Evolutionary conservation across 225 moss, liverwort and hornwort species (phyloP).

Genomic region (Rhytidiadelphus loreus): DNA sequence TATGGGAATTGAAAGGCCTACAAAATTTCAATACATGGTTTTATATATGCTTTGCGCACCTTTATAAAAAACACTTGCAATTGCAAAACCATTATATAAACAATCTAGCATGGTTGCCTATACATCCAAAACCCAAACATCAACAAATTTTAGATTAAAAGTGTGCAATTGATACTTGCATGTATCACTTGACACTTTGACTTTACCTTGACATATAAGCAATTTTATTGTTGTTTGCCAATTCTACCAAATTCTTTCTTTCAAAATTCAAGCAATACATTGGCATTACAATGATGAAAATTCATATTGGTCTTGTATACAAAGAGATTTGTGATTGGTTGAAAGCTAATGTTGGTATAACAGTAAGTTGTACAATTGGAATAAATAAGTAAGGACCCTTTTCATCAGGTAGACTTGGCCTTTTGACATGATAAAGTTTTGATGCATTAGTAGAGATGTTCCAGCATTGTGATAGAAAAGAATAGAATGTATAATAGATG

Average conservation of each 20-base stretch:
- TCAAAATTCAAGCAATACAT: background rate
- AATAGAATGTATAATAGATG: rapidly evolving
- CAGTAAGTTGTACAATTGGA: background rate
- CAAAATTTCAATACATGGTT: background rate
- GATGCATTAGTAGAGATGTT: background rate
- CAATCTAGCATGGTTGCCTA: rapidly evolving
- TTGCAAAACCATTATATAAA: background rate
- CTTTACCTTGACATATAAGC: rapidly evolving
- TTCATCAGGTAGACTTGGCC: rapidly evolving
- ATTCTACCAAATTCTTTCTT: background rate
- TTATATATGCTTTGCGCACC: rapidly evolving
- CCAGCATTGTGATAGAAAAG: background rate
- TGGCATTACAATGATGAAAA: background rate
- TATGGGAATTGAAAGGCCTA: background rate
- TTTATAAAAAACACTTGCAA: background rate
- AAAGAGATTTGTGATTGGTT: background rate
- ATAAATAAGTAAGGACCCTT: background rate
- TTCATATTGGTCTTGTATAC: background rate
- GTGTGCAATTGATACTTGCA: background rate
- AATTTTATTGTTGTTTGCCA: background rate
- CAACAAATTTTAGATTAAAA: background rate
- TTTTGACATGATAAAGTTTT: background rate
- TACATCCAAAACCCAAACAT: background rate
- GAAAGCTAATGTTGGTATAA: background rate
- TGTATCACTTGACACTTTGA: background rate